A percentile compares a stretch with the other conserved stretches of the same genome.
phyloP scores from a whole-genome alignment of 1,284 basidiomycete species.

The Cryptococcus wingfieldii region DNA sequence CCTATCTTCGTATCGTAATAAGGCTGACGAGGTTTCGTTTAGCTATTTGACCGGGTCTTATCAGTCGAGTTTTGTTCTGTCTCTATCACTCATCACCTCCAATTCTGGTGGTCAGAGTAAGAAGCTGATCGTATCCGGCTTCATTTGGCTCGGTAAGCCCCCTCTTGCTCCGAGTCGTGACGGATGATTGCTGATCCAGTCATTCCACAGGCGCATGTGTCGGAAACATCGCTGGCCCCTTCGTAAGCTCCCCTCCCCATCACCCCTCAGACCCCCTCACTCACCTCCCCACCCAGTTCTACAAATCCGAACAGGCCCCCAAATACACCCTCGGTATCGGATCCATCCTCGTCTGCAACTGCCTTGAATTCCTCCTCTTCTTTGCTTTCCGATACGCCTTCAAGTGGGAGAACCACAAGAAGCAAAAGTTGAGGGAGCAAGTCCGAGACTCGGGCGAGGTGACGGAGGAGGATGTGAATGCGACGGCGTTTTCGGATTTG shows the following conservation, averaged over 20 bases:
- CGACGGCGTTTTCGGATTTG: conserved; percentile 43
- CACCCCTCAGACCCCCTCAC: neutral
- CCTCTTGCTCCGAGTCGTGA: neutral
- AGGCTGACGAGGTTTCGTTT: neutral
- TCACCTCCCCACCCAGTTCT: conserved; percentile 36
- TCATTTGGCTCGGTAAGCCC: conserved; percentile 45
- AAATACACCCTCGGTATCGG: conserved; percentile 51
- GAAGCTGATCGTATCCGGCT: conserved; percentile 49
- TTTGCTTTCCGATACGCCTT: conserved; percentile 49
- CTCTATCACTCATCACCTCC: conserved; percentile 52
- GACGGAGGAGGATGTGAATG: conserved; percentile 13
- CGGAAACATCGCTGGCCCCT: conserved; percentile 49
- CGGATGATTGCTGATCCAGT: neutral
- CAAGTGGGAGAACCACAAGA: conserved; percentile 47
- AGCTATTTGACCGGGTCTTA: conserved; percentile 51
- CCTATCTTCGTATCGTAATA: neutral
- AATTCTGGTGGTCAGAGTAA: conserved; percentile 54
- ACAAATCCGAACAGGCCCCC: conserved; percentile 48
- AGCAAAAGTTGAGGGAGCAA: conserved; percentile 20
- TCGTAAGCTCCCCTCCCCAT: conserved; percentile 25
- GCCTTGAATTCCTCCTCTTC: conserved; percentile 47
- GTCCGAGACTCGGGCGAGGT: conserved; percentile 17
- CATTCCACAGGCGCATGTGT: conserved; percentile 4
- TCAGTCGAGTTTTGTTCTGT: conserved; percentile 52
- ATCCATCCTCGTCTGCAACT: conserved; percentile 47